Evolutionary conservation across 257 asterid species (phyloP), one percentile per base, ranked within the genome.

Genomic region (Solanum lignicaule): DNA sequence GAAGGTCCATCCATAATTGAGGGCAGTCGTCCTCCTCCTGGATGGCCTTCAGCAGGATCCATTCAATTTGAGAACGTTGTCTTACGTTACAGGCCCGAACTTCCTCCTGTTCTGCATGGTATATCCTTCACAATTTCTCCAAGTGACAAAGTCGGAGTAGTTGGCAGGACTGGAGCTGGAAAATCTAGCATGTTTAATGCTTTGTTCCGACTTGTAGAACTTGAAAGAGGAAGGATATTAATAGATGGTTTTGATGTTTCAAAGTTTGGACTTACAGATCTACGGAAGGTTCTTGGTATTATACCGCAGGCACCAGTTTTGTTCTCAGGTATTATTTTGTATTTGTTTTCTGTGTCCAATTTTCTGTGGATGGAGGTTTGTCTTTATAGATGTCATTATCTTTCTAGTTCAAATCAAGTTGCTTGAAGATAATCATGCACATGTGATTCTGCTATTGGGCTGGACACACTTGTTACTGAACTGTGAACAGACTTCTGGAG

Each of bases 131-230:
- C 86, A 18, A 94, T 97, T 87, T 92, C 98, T 88, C 96, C 98
- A 0, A 94, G 96, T 84, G 98, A 95, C 86, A 97, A 95, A 92
- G 98, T 97, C 48, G 99, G 99, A 76, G 95, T 97, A 76, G 98
- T 95, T 86, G 99, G 99, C 73, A 93, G 99, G 91, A 97, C 99
- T 7, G 99, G 99, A 33, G 99, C 99, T 18, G 99, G 99, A 86
- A 97, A 97, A 87, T 97, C 99, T 27, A 97, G 99, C 92, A 95
- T 97, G 98, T 95, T 97, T 58, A 97, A 97, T 93, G 98, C 98
- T 87, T 89, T 97, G 91, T 97, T 97, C 90, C 93, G 99, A 68
- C 93, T 97, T 73, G 99, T 97, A 87, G 98, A 95, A 89, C 92
- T 94, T 89, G 99, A 95, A 89, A 92, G 90, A 71, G 99, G 99